A percentile compares a stretch with the other conserved stretches of the same genome.
Evolutionary conservation across 495 filamentous ascomycete genomes (phyloP).

Genomic region (Hypoxylon fuscum): DNA sequence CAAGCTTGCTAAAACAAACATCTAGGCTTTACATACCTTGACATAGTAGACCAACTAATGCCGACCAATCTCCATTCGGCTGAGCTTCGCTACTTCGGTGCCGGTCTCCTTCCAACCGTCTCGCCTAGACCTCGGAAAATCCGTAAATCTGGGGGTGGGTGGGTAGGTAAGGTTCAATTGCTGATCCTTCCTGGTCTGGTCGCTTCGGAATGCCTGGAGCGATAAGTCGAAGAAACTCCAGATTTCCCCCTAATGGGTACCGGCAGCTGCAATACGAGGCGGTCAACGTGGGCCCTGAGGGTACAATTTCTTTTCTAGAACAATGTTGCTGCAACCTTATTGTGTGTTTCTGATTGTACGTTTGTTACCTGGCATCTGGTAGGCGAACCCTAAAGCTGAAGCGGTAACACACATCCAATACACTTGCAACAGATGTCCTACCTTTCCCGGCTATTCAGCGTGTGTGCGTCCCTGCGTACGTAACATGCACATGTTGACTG

Average conservation of each 20-base stretch:
- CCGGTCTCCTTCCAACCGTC: slow-evolving; percentile 19
- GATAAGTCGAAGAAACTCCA: slow-evolving; percentile 21
- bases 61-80: slow-evolving; percentile 14
- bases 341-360: slow-evolving; percentile 1
- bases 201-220: slow-evolving; percentile 24
- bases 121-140: slow-evolving; percentile 32
- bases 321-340: slow-evolving; percentile 28
- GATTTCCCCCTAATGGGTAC: slow-evolving; percentile 33
- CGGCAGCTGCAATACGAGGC: slow-evolving; percentile 40
- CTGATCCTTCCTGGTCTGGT: slow-evolving; percentile 23
- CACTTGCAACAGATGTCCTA: slow-evolving; percentile 11
- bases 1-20: slow-evolving; percentile 12
- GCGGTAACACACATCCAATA: slow-evolving; percentile 33
- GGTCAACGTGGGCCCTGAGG: slow-evolving; percentile 37
- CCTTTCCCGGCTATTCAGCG: slow-evolving; percentile 2
- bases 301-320: slow-evolving; percentile 38
- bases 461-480: slow-evolving; percentile 5
- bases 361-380: slow-evolving; percentile 33
- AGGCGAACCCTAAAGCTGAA: slow-evolving; percentile 14
- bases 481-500: slow-evolving; percentile 35
- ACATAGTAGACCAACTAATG: slow-evolving; percentile 16
- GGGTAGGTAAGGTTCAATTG: slow-evolving; percentile 12
- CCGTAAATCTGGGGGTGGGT: slow-evolving; percentile 26
- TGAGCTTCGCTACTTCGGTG: slow-evolving; percentile 18
- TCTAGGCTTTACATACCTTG: slow-evolving; percentile 16